Conservation (phyloP, 345 rosid genomes). For the Isatis tinctoria region DNA sequence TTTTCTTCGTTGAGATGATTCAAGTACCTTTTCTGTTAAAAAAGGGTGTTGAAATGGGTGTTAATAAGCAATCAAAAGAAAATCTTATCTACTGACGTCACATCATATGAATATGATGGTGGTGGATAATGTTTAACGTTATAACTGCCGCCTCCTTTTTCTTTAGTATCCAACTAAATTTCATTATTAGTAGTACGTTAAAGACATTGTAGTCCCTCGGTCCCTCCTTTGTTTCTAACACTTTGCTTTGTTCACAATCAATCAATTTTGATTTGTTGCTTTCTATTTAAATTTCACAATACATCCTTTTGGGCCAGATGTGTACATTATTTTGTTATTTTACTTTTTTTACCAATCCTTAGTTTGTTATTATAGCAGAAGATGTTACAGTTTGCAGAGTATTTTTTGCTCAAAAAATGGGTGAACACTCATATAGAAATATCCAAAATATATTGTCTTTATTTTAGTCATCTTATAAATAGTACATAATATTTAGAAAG, state of each 20-base stretch:
- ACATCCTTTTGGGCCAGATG: neutral
- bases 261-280: neutral
- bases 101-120: conserved; percentile 25
- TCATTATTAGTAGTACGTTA: neutral
- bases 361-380: neutral
- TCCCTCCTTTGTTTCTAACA: neutral
- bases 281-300: neutral
- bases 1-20: conserved; percentile 2
- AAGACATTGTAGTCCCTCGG: neutral
- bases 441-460: too few species aligned
- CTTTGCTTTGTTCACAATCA: conserved; percentile 22
- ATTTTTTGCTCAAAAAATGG: neutral
- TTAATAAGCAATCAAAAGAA: neutral
- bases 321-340: neutral
- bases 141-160: conserved; percentile 23
- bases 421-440: neutral
- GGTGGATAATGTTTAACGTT: conserved; percentile 29
- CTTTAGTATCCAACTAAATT: neutral
- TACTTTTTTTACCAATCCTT: neutral
- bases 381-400: neutral
- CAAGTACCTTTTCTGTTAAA: conserved; percentile 8
- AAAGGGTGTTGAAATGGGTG: neutral
- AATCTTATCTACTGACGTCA: conserved; percentile 26
- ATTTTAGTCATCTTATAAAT: too few species aligned
- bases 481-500: neutral